Conservation (phyloP, 2,329 filamentous ascomycete species). For the Hypoxylon sp. region DNA sequence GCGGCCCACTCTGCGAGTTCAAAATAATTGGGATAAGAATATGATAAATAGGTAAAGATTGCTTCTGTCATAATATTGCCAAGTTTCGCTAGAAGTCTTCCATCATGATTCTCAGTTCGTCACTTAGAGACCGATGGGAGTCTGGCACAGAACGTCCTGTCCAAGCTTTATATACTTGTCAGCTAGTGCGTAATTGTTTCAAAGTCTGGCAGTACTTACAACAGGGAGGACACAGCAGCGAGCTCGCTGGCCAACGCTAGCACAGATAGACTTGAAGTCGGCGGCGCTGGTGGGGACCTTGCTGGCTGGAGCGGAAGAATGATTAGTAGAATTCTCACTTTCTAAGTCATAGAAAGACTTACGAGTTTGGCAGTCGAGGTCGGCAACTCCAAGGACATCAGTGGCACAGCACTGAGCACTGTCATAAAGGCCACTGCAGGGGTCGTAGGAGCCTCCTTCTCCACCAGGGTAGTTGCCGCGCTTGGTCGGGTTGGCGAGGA, state of each 20-base stretch:
- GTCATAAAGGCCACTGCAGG: slow-evolving; percentile 59
- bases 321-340: slow-evolving; percentile 8
- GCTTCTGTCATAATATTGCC: slow-evolving; percentile 7
- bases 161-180: slow-evolving; percentile 43
- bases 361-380: slow-evolving; percentile 63
- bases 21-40: neutral
- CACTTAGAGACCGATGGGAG: slow-evolving; percentile 49
- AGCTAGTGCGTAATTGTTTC: neutral
- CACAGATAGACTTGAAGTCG: slow-evolving; percentile 60
- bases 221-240: slow-evolving; percentile 66
- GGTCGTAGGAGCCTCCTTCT: slow-evolving; percentile 49
- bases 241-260: slow-evolving; percentile 59
- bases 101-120: neutral
- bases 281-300: slow-evolving; percentile 55
- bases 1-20: neutral
- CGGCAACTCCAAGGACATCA: slow-evolving; percentile 63
- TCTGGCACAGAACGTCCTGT: slow-evolving; percentile 54
- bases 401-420: slow-evolving; percentile 71
- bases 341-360: slow-evolving; percentile 19
- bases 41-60: neutral
- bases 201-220: slow-evolving; percentile 42
- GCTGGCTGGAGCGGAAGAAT: slow-evolving; percentile 47
- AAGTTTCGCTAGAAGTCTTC: slow-evolving; percentile 14
- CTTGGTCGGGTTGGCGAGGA: slow-evolving; percentile 45
- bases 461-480: slow-evolving; percentile 21